Conservation (phyloP, 441 rosid genomes). For the Croton laevigatus region DNA sequence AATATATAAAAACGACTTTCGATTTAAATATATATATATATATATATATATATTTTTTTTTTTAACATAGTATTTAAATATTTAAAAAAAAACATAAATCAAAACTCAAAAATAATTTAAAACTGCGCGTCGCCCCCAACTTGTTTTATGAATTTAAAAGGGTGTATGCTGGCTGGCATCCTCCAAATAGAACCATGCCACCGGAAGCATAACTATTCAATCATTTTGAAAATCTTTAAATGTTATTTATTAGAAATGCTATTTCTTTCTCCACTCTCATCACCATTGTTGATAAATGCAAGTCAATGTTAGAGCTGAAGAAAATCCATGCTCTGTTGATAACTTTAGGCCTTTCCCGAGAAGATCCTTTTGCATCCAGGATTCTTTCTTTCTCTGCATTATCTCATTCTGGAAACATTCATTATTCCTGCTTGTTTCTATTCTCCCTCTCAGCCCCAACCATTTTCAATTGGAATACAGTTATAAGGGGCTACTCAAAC, state of each 20-base stretch:
- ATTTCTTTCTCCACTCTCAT: constrained; percentile 17
- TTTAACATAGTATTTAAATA: too few species aligned
- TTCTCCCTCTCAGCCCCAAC: constrained; percentile 38
- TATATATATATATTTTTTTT: too few species aligned
- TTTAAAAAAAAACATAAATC: too few species aligned
- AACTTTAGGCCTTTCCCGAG: constrained; percentile 48
- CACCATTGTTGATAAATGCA: constrained; percentile 46
- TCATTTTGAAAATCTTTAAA: constrained; percentile 13
- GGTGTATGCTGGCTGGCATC: too few species aligned
- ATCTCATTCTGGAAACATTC: constrained; percentile 40
- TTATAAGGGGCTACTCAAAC: constrained; percentile 56
- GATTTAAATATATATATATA: too few species aligned
- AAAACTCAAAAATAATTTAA: too few species aligned
- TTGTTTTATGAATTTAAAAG: too few species aligned
- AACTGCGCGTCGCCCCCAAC: too few species aligned
- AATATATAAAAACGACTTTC: too few species aligned
- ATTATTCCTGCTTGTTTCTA: constrained; percentile 49
- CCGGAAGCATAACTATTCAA: too few species aligned
- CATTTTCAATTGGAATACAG: constrained; percentile 50
- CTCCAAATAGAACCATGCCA: too few species aligned
- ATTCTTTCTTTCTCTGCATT: constrained; percentile 51
- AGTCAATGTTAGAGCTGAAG: constrained; percentile 45
- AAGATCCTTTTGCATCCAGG: constrained; percentile 41
- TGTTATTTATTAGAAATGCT: constrained; percentile 32
- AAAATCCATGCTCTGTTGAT: constrained; percentile 54